A percentile compares a stretch with the other conserved stretches of the same genome.
phyloP scores from a whole-genome alignment of 441 rosid species.

The Sinapis alba region DNA sequence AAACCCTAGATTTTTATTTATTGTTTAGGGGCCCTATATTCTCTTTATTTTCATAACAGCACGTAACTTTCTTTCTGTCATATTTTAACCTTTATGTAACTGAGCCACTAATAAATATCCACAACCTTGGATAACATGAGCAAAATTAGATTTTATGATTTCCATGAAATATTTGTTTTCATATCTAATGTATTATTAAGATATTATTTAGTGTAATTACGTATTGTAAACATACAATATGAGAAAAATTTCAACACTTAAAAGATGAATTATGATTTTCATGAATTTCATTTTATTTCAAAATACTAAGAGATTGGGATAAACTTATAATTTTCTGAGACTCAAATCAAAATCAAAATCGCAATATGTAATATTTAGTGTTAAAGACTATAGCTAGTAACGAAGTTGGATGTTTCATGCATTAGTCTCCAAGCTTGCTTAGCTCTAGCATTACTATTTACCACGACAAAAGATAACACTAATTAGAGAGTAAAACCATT shows the following conservation, averaged over 20 bases:
- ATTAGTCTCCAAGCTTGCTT: no score
- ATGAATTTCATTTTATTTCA: no score
- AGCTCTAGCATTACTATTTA: no score
- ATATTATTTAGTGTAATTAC: neutral
- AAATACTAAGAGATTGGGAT: no score
- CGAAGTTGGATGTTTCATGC: no score
- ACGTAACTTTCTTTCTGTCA: neutral
- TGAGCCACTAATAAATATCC: neutral
- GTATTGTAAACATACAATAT: neutral
- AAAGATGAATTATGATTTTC: no score
- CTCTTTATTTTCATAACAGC: neutral
- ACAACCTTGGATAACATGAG: neutral
- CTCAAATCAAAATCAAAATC: no score
- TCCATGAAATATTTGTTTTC: neutral
- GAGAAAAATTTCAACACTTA: neutral
- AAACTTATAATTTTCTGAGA: no score
- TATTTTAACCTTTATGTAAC: neutral
- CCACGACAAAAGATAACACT: no score
- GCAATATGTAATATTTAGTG: no score
- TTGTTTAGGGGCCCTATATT: neutral
- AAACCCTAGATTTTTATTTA: conserved; percentile 26
- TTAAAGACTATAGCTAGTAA: no score
- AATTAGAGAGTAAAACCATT: no score
- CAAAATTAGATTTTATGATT: neutral
- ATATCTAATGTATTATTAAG: neutral